phyloP scores from a whole-genome alignment of 2,329 filamentous ascomycete species.

The Xylaria digitata region DNA sequence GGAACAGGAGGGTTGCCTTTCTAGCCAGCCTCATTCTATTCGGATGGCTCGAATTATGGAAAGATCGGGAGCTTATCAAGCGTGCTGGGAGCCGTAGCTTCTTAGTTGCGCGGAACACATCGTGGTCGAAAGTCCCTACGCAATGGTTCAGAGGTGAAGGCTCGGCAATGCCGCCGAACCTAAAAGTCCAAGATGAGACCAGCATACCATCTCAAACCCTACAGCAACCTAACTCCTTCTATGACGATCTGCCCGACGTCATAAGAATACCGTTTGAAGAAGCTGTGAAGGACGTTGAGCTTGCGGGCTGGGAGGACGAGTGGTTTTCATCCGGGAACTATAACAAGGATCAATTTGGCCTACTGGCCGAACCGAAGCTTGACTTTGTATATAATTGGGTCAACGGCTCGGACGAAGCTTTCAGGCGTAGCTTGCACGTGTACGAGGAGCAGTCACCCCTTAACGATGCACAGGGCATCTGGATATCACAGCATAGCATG shows the following conservation, averaged over 20 bases:
- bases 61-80: constrained; percentile 17
- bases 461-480: constrained; percentile 55
- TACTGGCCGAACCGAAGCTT: constrained; percentile 54
- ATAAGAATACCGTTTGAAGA: constrained; percentile 56
- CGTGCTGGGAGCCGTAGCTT: constrained; percentile 9
- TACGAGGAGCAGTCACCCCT: constrained; percentile 56
- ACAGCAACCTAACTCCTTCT: constrained; percentile 35
- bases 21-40: constrained; percentile 24
- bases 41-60: constrained; percentile 36
- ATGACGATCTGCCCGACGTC: constrained; percentile 52
- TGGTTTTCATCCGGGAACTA: constrained; percentile 54
- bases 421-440: constrained; percentile 51
- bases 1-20: constrained; percentile 42
- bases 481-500: constrained; percentile 55
- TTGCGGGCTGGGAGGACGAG: constrained; percentile 57
- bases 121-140: constrained; percentile 22
- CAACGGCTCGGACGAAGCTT: constrained; percentile 55
- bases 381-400: constrained; percentile 60
- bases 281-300: constrained; percentile 51
- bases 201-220: constrained; percentile 3
- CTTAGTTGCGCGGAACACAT: constrained; percentile 10
- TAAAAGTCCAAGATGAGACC: constrained; percentile 15
- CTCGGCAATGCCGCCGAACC: background rate
- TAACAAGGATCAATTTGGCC: constrained; percentile 47
- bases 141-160: constrained; percentile 45